Conservation (phyloP, 805 yeast species). For the Sugiyamaella lignohabitans region DNA sequence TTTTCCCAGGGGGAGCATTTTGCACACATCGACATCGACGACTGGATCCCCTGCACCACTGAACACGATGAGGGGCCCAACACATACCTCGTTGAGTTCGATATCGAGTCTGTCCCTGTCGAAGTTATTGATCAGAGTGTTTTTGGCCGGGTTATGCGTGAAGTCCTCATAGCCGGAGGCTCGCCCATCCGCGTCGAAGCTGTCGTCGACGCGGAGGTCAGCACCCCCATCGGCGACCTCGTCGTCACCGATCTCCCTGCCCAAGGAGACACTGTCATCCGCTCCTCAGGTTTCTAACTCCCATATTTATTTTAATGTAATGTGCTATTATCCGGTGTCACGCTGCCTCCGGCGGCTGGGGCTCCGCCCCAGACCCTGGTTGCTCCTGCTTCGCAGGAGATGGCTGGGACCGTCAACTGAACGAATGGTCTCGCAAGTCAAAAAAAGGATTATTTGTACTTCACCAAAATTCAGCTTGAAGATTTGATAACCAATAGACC, state of each 20-base stretch:
- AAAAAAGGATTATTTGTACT: too few species aligned
- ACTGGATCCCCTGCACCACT: slow-evolving; percentile 41
- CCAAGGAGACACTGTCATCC: slow-evolving; percentile 20
- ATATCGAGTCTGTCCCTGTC: slow-evolving; percentile 39
- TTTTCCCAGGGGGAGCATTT: slow-evolving; percentile 37
- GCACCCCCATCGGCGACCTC: slow-evolving; percentile 32
- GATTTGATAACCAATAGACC: too few species aligned
- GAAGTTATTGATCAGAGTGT: slow-evolving; percentile 37
- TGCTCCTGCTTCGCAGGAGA: too few species aligned
- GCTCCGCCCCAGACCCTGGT: background rate
- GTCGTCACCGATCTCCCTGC: slow-evolving; percentile 19
- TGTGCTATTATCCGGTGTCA: too few species aligned
- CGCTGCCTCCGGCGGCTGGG: background rate
- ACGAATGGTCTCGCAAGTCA: too few species aligned
- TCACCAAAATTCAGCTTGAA: too few species aligned
- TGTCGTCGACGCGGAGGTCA: slow-evolving; percentile 32
- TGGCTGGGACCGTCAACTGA: too few species aligned
- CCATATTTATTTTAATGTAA: slow-evolving; percentile 1
- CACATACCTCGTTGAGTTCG: slow-evolving; percentile 34
- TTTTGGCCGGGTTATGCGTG: slow-evolving; percentile 40
- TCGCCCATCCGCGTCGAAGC: slow-evolving; percentile 35
- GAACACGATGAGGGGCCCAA: slow-evolving; percentile 20
- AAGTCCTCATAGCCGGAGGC: slow-evolving; percentile 38
- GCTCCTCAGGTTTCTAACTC: background rate
- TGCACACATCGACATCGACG: slow-evolving; percentile 38